These are phyloP conservation scores for Nakazawaea ambrosiae DNA, from an alignment of 805 yeast species.

Conservation along the genomic window DNA sequence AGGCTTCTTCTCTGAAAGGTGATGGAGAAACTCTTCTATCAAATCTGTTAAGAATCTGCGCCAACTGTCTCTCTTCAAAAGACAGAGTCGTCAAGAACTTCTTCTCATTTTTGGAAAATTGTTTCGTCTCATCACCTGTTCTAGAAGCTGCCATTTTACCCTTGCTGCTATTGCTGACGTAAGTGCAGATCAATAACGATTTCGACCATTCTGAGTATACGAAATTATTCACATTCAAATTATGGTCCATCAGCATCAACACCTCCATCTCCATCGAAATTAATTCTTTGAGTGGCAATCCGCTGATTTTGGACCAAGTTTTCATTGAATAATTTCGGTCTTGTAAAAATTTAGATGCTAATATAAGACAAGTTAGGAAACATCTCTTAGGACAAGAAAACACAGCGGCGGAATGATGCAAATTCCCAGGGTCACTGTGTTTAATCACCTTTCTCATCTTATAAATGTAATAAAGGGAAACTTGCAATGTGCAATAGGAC, in stretches of 20 bases:
- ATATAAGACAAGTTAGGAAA: slow-evolving; percentile 59
- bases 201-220: slow-evolving; percentile 9
- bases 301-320: slow-evolving; percentile 73
- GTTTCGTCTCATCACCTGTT: no score
- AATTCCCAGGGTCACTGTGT: no score
- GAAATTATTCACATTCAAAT: slow-evolving; percentile 36
- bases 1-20: no score
- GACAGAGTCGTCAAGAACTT: slow-evolving; percentile 4
- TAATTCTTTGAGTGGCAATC: slow-evolving; percentile 46
- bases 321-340: slow-evolving; percentile 64
- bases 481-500: slow-evolving; percentile 54
- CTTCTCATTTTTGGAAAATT: no score
- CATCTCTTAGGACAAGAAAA: slow-evolving; percentile 64
- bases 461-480: slow-evolving; percentile 59
- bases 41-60: slow-evolving; percentile 8
- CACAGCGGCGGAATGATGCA: slow-evolving; percentile 14
- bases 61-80: slow-evolving; percentile 7
- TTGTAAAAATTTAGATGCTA: slow-evolving; percentile 67
- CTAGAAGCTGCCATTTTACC: no score
- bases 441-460: no score
- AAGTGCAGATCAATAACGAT: slow-evolving; percentile 8
- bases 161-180: slow-evolving; percentile 3
- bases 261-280: slow-evolving; percentile 42
- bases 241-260: slow-evolving; percentile 48
- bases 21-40: slow-evolving; percentile 1